These are phyloP conservation scores for Wickerhamomyces kurtzmanii DNA, from an alignment of 805 yeast species.

Conservation along the genomic window DNA sequence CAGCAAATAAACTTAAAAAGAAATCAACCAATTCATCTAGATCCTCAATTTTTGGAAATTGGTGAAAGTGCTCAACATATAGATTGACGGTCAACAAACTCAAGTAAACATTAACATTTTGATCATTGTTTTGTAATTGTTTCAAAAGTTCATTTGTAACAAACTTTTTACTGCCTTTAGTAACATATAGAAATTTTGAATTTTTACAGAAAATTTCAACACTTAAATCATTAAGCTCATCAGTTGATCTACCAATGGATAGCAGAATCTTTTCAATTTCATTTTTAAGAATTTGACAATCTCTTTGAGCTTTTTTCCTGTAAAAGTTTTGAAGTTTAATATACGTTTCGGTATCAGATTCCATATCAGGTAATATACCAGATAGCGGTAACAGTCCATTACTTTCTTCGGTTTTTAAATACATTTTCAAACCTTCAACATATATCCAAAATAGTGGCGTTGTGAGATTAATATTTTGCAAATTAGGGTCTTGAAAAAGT, in stretches of 20 bases:
- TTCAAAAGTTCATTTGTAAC: too few species aligned
- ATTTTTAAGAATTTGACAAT: slow-evolving; percentile 29
- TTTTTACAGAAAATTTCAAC: slow-evolving; percentile 52
- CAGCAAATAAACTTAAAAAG: too few species aligned
- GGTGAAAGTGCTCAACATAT: too few species aligned
- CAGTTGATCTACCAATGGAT: slow-evolving; percentile 17
- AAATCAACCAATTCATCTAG: too few species aligned
- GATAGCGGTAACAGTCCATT: slow-evolving; percentile 49
- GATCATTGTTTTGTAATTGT: too few species aligned
- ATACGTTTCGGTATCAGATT: slow-evolving; percentile 59
- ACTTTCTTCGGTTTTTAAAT: slow-evolving; percentile 24
- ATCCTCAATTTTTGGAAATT: too few species aligned
- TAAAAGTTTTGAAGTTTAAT: slow-evolving; percentile 50
- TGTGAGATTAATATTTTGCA: slow-evolving; percentile 4
- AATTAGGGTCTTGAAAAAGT: slow-evolving; percentile 18
- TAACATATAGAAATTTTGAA: slow-evolving; percentile 29
- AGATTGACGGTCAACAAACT: too few species aligned
- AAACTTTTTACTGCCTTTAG: too few species aligned
- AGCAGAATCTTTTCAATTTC: slow-evolving; percentile 20
- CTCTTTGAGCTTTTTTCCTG: slow-evolving; percentile 39
- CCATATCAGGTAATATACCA: slow-evolving; percentile 85
- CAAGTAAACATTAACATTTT: too few species aligned
- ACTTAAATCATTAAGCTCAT: slow-evolving; percentile 23
- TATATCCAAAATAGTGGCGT: slow-evolving; percentile 52
- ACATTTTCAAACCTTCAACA: slow-evolving; percentile 41